Percentiles rank a stretch among this genome's conserved stretches.
Evolutionary conservation across 2,329 filamentous ascomycete genomes (phyloP).

Genomic region (Hirsutella minnesotensis): DNA sequence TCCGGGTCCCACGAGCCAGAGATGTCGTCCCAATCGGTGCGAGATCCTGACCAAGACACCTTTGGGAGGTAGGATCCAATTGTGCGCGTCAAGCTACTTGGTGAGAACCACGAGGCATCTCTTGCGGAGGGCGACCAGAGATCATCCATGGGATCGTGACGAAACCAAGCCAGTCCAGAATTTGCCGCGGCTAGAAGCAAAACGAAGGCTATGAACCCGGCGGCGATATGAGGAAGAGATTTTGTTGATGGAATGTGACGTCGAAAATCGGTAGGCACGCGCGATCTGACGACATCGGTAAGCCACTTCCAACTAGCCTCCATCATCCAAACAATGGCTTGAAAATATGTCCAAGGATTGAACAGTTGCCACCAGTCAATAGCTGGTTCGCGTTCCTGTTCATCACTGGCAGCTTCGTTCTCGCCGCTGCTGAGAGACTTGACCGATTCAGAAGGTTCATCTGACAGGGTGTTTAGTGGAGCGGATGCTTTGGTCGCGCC

Average conservation of each 20-base stretch:
- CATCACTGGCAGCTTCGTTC: neutral
- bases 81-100: conserved; percentile 6
- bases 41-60: conserved; percentile 14
- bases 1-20: conserved; percentile 7
- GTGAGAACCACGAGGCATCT: conserved; percentile 1
- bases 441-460: neutral
- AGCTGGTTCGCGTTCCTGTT: neutral
- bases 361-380: conserved; percentile 15
- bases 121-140: conserved; percentile 4
- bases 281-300: conserved; percentile 5
- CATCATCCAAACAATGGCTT: conserved; percentile 12
- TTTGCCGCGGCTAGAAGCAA: conserved; percentile 3
- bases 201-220: conserved; percentile 3
- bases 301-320: conserved; percentile 10
- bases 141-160: neutral
- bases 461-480: neutral
- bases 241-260: conserved; percentile 6
- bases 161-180: neutral
- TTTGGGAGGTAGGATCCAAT: conserved; percentile 13
- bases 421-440: neutral
- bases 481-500: conserved; percentile 3
- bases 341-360: conserved; percentile 19
- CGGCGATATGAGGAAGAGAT: conserved; percentile 4
- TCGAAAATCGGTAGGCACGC: conserved; percentile 5
- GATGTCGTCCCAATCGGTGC: conserved; percentile 9